Evolutionary conservation across 192 early-diverging fungal genomes (phyloP).

Genomic region (Pecoramyces ruminantium): DNA sequence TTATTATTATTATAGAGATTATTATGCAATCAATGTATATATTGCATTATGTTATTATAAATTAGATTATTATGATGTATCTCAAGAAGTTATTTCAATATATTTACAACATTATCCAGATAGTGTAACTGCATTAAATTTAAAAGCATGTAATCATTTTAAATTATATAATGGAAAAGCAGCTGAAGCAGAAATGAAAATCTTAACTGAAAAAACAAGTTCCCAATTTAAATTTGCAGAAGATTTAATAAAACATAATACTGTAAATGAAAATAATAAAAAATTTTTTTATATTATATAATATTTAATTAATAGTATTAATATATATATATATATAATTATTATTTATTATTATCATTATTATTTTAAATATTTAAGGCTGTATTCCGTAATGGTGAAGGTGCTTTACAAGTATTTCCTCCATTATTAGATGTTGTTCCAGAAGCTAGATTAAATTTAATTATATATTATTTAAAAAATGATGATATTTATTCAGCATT

Average conservation of each 20-base stretch:
- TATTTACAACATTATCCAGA: constrained; percentile 38
- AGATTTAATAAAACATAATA: constrained; percentile 32
- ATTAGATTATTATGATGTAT: constrained; percentile 46
- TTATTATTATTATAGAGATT: constrained; percentile 12
- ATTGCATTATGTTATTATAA: constrained; percentile 51
- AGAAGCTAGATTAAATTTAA: constrained; percentile 38
- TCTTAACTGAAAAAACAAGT: constrained; percentile 21
- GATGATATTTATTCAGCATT: constrained; percentile 36
- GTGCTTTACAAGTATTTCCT: constrained; percentile 35
- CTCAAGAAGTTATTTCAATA: constrained; percentile 38
- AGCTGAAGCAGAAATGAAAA: constrained; percentile 32
- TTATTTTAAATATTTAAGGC: constrained; percentile 7
- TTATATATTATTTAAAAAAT: constrained; percentile 35
- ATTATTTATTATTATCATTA: background rate
- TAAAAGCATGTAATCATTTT: constrained; percentile 47
- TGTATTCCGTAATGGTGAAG: constrained; percentile 35
- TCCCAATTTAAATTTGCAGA: constrained; percentile 26
- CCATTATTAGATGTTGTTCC: constrained; percentile 35
- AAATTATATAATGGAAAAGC: constrained; percentile 44
- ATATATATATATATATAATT: constrained; percentile 1
- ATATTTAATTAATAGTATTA: constrained; percentile 5
- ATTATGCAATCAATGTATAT: constrained; percentile 38
- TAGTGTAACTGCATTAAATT: constrained; percentile 32
- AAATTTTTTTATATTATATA: background rate
- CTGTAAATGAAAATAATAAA: constrained; percentile 5